phyloP scores from a whole-genome alignment of 2,329 filamentous ascomycete species.

The Pochonia chlamydosporia region DNA sequence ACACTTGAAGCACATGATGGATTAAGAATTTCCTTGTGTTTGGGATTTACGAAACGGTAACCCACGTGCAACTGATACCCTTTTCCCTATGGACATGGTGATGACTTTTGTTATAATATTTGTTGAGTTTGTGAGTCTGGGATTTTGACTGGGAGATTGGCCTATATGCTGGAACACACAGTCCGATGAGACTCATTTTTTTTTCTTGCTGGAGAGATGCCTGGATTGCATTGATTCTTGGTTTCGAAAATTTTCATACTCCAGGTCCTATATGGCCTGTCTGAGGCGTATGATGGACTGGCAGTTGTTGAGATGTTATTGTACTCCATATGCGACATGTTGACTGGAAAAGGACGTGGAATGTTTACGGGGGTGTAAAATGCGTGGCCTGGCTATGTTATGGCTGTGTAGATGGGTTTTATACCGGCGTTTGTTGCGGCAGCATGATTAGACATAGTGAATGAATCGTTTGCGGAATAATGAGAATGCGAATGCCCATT shows the following conservation, averaged over 20 bases:
- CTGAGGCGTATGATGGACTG: not conserved
- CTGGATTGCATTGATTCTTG: not conserved
- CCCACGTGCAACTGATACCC: constrained; percentile 11
- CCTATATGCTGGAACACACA: not conserved
- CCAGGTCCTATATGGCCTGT: not conserved
- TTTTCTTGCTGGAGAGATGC: not conserved
- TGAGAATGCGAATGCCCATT: too few species aligned
- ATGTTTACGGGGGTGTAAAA: not conserved
- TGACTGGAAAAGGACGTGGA: not conserved
- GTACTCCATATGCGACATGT: not conserved
- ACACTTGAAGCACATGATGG: not conserved
- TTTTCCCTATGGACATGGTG: not conserved
- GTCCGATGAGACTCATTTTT: too few species aligned
- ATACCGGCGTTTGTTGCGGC: not conserved
- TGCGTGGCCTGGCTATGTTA: not conserved
- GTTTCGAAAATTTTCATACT: not conserved
- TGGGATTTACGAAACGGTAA: not conserved
- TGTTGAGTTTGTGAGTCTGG: too few species aligned
- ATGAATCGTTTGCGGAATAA: not conserved
- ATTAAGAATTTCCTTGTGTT: not conserved
- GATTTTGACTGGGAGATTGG: not conserved
- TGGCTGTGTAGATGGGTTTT: not conserved
- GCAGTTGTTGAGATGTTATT: not conserved
- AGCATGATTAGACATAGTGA: not conserved
- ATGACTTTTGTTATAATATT: not conserved